Evolutionary conservation across 768 basidiomycete species (phyloP).

Genomic region (Tylopilus rubrobrunneus): DNA sequence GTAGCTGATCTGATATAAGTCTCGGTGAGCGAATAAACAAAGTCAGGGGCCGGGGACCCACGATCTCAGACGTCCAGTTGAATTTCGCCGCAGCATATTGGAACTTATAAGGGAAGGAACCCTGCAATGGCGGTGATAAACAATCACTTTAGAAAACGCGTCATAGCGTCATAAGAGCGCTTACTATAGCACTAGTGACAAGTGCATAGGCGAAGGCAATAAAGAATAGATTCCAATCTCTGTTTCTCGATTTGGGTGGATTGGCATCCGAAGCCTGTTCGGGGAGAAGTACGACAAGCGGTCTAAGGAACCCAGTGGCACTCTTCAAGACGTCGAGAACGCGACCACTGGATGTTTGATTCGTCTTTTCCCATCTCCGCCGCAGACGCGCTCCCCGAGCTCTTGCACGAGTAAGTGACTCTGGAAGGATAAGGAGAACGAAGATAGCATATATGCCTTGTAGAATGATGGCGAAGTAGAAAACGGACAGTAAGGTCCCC

Average conservation of each 20-base stretch:
- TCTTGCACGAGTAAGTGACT: conserved; percentile 59
- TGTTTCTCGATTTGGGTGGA: conserved; percentile 37
- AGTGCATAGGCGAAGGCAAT: conserved; percentile 52
- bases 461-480: conserved; percentile 57
- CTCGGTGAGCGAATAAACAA: background rate
- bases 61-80: conserved; percentile 64
- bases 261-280: conserved; percentile 27
- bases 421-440: conserved; percentile 64
- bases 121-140: conserved; percentile 36
- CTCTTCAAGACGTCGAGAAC: conserved; percentile 31
- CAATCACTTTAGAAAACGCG: background rate
- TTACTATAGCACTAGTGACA: conserved; percentile 42
- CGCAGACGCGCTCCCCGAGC: conserved; percentile 31
- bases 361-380: conserved; percentile 10
- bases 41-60: conserved; percentile 27
- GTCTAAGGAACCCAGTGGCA: conserved; percentile 62
- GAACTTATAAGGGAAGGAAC: conserved; percentile 52
- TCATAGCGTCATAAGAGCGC: conserved; percentile 19
- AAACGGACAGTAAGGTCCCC: conserved; percentile 55
- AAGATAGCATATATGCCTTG: conserved; percentile 49
- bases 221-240: conserved; percentile 65
- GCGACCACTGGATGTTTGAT: background rate
- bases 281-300: conserved; percentile 65
- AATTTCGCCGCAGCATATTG: conserved; percentile 63
- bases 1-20: conserved; percentile 57